Conservation (phyloP, 139 green algal species). For the Zygnema cylindricum region DNA sequence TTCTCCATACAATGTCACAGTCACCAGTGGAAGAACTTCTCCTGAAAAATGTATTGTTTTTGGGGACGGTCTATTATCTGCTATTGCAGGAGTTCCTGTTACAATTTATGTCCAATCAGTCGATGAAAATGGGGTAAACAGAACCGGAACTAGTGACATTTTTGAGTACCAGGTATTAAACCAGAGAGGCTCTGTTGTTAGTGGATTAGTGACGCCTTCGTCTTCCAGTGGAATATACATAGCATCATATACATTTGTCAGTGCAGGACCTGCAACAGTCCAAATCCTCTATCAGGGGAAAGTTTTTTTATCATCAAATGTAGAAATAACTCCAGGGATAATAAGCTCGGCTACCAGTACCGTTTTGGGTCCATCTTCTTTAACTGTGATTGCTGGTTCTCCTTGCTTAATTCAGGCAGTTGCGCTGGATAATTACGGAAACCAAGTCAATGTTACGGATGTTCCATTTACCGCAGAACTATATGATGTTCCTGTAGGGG, state of each 20-base stretch:
- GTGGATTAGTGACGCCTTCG: not conserved
- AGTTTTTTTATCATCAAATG: not conserved
- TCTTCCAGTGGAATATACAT: conserved; percentile 6
- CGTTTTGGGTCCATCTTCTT: not conserved
- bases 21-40: not conserved
- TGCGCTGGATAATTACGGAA: not conserved
- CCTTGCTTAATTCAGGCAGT: not conserved
- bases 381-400: not conserved
- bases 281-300: conserved; percentile 18
- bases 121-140: not conserved
- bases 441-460: not conserved
- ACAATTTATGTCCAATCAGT: conserved; percentile 5
- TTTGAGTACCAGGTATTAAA: conserved; percentile 12
- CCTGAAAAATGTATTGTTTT: not conserved
- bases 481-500: not conserved
- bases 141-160: not conserved
- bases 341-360: not conserved
- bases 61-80: not conserved
- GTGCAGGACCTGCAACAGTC: conserved; percentile 4
- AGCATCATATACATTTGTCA: not conserved
- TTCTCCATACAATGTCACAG: not conserved
- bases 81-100: not conserved
- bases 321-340: not conserved
- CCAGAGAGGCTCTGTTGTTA: not conserved
- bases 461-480: not conserved